Conservation (phyloP, 1,139 yeast species). For the Kodamaea anthophila region DNA sequence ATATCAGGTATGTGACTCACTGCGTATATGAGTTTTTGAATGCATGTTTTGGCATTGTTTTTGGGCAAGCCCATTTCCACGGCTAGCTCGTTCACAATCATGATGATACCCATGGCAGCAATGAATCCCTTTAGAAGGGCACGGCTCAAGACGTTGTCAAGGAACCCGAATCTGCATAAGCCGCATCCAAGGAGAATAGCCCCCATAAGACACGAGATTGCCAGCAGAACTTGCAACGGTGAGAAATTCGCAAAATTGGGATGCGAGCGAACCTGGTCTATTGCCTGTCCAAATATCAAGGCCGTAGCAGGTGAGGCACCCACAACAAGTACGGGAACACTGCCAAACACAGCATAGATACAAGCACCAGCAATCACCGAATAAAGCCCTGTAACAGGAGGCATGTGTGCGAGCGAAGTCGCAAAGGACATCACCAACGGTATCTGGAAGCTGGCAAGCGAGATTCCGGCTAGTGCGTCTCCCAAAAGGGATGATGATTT, state of each 20-base stretch:
- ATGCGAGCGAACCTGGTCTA: conserved; percentile 18
- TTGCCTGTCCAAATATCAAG: conserved; percentile 25
- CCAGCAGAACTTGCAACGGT: conserved; percentile 21
- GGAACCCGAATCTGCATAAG: conserved; percentile 24
- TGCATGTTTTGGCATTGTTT: conserved; percentile 19
- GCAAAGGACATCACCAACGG: conserved; percentile 33
- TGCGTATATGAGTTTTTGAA: conserved; percentile 20
- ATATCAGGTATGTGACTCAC: conserved; percentile 11
- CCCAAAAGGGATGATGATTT: conserved; percentile 16
- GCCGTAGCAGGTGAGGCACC: conserved; percentile 33
- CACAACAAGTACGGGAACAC: conserved; percentile 29
- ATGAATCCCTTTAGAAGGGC: conserved; percentile 29
- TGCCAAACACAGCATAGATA: conserved; percentile 25
- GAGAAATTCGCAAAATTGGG: conserved; percentile 12
- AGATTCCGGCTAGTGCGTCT: conserved; percentile 28
- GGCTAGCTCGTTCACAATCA: conserved; percentile 27
- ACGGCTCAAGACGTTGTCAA: conserved; percentile 27
- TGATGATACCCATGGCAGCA: conserved; percentile 32
- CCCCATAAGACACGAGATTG: conserved; percentile 20
- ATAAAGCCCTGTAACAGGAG: conserved; percentile 27
- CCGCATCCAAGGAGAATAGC: conserved; percentile 26
- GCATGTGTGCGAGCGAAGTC: conserved; percentile 27
- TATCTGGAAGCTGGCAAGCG: conserved; percentile 30
- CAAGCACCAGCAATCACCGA: conserved; percentile 24
- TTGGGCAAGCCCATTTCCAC: conserved; percentile 23